phyloP scores from a whole-genome alignment of 495 filamentous ascomycete genomes.

The Annulohypoxylon maeteangense region DNA sequence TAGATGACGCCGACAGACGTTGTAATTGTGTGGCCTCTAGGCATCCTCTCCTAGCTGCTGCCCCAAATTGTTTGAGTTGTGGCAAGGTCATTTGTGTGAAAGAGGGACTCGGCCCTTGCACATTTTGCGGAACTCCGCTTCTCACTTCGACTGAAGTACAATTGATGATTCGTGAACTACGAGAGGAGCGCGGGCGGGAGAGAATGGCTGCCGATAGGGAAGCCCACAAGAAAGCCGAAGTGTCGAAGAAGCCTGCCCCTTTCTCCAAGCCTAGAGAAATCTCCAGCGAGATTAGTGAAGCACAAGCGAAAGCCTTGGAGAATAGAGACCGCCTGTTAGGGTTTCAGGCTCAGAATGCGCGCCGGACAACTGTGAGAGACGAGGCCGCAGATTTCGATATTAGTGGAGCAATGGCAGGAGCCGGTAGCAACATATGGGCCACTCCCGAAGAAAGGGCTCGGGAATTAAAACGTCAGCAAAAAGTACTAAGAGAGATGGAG shows the following conservation, averaged over 20 bases:
- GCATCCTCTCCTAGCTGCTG: constrained; percentile 84
- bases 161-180: constrained; percentile 85
- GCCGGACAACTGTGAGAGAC: constrained; percentile 87
- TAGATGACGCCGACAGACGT: constrained; percentile 63
- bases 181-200: constrained; percentile 85
- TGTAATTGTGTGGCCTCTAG: constrained; percentile 88
- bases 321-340: constrained; percentile 85
- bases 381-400: constrained; percentile 95
- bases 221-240: constrained; percentile 70
- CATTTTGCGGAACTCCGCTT: constrained; percentile 83
- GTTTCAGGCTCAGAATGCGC: constrained; percentile 90
- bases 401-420: constrained; percentile 56
- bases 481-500: constrained; percentile 84
- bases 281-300: constrained; percentile 50
- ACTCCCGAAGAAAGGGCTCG: constrained; percentile 85
- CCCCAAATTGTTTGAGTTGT: constrained; percentile 91
- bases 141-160: constrained; percentile 77
- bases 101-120: constrained; percentile 94
- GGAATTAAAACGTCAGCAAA: constrained; percentile 91
- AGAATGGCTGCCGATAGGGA: constrained; percentile 82
- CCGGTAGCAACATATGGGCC: constrained; percentile 81
- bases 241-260: constrained; percentile 60
- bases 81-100: constrained; percentile 98
- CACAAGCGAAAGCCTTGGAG: constrained; percentile 68
- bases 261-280: constrained; percentile 60